Conservation (phyloP, 768 basidiomycete genomes). For the Leccinum subgranulosum region DNA sequence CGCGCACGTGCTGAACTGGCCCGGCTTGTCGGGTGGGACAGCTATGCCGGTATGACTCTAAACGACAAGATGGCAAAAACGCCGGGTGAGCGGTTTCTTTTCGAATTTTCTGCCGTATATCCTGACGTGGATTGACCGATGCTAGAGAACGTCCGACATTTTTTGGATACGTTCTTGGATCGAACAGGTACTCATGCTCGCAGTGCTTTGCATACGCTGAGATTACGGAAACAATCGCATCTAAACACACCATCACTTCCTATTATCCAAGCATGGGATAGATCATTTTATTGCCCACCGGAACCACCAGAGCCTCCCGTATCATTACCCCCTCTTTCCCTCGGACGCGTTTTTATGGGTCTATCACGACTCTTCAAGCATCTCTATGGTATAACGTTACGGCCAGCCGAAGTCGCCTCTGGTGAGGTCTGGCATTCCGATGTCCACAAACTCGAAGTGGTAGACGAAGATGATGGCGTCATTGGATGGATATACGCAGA, state of each 20-base stretch:
- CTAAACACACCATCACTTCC: conserved; percentile 57
- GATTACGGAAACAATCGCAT: conserved; percentile 71
- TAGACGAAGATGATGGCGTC: conserved; percentile 82
- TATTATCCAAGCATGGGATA: conserved; percentile 91
- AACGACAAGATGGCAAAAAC: conserved; percentile 97
- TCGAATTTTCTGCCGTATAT: background rate
- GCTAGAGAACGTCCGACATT: conserved; percentile 80
- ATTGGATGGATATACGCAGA: conserved; percentile 97
- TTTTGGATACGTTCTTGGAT: conserved; percentile 76
- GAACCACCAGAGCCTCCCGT: conserved; percentile 74
- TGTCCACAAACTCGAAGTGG: conserved; percentile 89
- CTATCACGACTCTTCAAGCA: conserved; percentile 85
- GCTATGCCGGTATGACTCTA: conserved; percentile 83
- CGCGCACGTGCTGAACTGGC: conserved; percentile 80
- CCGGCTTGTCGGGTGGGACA: conserved; percentile 76
- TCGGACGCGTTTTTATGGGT: conserved; percentile 90
- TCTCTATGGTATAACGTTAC: conserved; percentile 82
- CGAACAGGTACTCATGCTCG: conserved; percentile 79
- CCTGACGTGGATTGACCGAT: conserved; percentile 1
- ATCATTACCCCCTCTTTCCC: conserved; percentile 70
- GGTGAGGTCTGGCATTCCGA: conserved; percentile 90
- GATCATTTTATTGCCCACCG: conserved; percentile 88
- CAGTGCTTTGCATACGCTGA: conserved; percentile 64
- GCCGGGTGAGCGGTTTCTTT: conserved; percentile 55
- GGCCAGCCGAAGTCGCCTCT: conserved; percentile 59